Percentiles rank a stretch among this genome's conserved stretches.
Conservation (phyloP, 1,139 yeast genomes). For the Insectozyma bohioensis region DNA sequence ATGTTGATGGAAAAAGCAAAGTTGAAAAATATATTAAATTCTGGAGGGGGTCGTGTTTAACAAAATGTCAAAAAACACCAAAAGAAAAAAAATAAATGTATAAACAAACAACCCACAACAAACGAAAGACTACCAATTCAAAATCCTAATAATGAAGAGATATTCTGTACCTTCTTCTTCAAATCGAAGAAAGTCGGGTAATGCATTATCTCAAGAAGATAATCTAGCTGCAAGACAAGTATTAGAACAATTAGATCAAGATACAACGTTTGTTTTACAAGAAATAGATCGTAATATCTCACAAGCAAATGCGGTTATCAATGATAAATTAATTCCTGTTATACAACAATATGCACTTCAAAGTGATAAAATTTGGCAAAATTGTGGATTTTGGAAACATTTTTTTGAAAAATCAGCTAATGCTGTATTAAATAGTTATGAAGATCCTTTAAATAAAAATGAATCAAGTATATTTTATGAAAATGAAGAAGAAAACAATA, state of each 20-base stretch:
- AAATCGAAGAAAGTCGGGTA: conserved; percentile 34
- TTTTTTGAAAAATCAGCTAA: conserved; percentile 77
- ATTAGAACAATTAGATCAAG: conserved; percentile 75
- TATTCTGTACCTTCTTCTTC: conserved; percentile 41
- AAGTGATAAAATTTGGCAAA: conserved; percentile 57
- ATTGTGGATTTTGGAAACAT: conserved; percentile 70
- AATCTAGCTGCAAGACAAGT: conserved; percentile 46
- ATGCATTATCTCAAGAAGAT: conserved; percentile 17
- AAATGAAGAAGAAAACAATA: conserved; percentile 6
- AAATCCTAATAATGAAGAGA: conserved; percentile 29
- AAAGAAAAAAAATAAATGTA: conserved; percentile 5
- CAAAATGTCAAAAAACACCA: no score
- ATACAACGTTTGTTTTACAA: conserved; percentile 74
- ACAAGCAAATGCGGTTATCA: conserved; percentile 60
- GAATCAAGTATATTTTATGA: conserved; percentile 9
- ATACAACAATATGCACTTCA: conserved; percentile 57
- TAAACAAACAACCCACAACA: conserved; percentile 1
- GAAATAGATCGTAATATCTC: conserved; percentile 75
- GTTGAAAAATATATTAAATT: no score
- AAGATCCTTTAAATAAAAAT: conserved; percentile 38
- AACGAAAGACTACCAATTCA: conserved; percentile 1
- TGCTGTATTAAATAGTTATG: conserved; percentile 59
- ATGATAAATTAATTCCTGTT: conserved; percentile 61
- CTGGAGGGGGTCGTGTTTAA: conserved; percentile 6
- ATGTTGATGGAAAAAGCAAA: no score